These are phyloP conservation scores for Musa troglodytarum DNA, from an alignment of 176 grass and related monocot species.

Conservation along the genomic window DNA sequence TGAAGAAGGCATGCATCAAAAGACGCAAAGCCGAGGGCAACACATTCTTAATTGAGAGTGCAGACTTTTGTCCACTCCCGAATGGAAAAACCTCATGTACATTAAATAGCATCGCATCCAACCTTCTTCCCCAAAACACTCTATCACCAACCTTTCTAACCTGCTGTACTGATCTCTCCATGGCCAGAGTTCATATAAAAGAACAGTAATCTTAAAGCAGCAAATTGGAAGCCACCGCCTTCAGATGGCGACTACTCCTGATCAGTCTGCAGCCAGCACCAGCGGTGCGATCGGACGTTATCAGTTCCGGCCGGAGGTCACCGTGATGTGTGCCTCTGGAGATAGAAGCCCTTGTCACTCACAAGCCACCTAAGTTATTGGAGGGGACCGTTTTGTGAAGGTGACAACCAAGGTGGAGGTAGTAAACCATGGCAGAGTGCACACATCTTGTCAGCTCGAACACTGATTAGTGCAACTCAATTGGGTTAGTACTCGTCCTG, in stretches of 20 bases:
- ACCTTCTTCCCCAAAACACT: neutral
- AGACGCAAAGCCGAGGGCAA: neutral
- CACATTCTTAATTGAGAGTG: neutral
- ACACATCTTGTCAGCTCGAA: neutral
- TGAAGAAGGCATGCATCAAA: neutral
- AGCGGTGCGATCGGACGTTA: neutral
- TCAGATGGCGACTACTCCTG: neutral
- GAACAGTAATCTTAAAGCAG: constrained; percentile 6
- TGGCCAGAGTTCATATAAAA: neutral
- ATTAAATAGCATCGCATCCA: neutral
- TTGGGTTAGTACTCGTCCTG: neutral
- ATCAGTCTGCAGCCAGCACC: neutral
- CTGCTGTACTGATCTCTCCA: neutral
- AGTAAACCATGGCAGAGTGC: neutral
- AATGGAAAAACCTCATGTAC: constrained; percentile 3
- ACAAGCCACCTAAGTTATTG: neutral
- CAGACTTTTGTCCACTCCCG: neutral
- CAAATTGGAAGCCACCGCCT: neutral
- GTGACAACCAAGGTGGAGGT: neutral
- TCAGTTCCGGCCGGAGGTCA: neutral
- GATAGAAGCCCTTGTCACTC: neutral
- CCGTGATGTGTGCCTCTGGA: neutral
- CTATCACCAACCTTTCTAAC: neutral
- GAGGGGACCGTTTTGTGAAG: neutral
- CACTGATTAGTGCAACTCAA: constrained; percentile 1